Percentiles rank a stretch among this genome's conserved stretches.
phyloP scores from a whole-genome alignment of 352 stramenopile genomes.

The Globisporangium paddicum region DNA sequence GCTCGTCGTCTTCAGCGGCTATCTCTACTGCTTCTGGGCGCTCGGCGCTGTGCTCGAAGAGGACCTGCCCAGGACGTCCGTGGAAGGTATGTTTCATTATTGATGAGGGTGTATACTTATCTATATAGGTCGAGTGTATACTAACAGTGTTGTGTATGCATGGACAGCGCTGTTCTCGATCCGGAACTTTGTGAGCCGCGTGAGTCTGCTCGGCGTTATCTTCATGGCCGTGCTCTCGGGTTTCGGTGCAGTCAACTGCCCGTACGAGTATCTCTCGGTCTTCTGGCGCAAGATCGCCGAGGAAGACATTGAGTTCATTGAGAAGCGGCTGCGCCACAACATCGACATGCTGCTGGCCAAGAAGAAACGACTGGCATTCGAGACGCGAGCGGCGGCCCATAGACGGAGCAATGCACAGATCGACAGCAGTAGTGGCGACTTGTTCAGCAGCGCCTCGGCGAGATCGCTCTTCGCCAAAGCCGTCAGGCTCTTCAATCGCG shows the following conservation, averaged over 20 bases:
- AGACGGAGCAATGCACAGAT: slow-evolving; percentile 20
- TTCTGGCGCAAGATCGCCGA: slow-evolving; percentile 76
- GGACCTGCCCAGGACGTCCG: slow-evolving; percentile 30
- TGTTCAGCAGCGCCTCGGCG: not conserved
- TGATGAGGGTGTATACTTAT: not conserved
- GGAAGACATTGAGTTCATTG: slow-evolving; percentile 78
- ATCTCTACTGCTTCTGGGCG: slow-evolving; percentile 76
- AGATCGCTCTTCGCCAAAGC: slow-evolving; percentile 29
- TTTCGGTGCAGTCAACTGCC: slow-evolving; percentile 80
- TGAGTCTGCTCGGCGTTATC: slow-evolving; percentile 74
- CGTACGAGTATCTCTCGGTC: slow-evolving; percentile 83
- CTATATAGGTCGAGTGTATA: not conserved
- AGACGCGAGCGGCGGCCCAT: slow-evolving; percentile 30
- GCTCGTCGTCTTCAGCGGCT: slow-evolving; percentile 28
- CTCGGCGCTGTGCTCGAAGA: slow-evolving; percentile 51
- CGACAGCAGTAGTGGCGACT: not conserved
- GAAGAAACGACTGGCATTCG: slow-evolving; percentile 67
- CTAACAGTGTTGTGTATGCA: not conserved
- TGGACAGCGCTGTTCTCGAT: slow-evolving; percentile 64
- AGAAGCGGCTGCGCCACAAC: slow-evolving; percentile 78
- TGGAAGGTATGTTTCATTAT: slow-evolving; percentile 44
- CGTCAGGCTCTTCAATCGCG: slow-evolving; percentile 24
- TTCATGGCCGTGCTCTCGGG: slow-evolving; percentile 82
- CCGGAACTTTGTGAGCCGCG: slow-evolving; percentile 74
- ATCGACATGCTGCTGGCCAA: slow-evolving; percentile 78